Conservation (phyloP, 2,329 filamentous ascomycete genomes). For the Xylariales sp. region DNA sequence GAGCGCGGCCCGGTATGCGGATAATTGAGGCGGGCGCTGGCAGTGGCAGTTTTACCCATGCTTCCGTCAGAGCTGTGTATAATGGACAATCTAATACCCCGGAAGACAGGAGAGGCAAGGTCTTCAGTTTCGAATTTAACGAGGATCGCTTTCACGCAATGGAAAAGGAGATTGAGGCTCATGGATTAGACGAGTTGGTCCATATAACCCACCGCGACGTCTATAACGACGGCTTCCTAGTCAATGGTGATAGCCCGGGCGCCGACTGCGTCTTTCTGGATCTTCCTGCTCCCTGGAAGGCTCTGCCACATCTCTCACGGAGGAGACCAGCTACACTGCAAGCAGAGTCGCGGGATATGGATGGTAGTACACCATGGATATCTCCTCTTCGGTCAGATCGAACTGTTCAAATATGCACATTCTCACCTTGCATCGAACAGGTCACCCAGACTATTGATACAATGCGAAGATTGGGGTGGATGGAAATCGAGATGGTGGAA, state of each 20-base stretch:
- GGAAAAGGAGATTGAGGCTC: slow-evolving; percentile 62
- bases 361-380: slow-evolving; percentile 34
- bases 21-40: slow-evolving; percentile 79
- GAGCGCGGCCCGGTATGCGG: slow-evolving; percentile 65
- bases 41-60: slow-evolving; percentile 81
- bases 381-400: slow-evolving; percentile 67
- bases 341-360: slow-evolving; percentile 16
- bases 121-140: slow-evolving; percentile 82
- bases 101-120: slow-evolving; percentile 53
- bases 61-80: slow-evolving; percentile 70
- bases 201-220: slow-evolving; percentile 75
- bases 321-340: slow-evolving; percentile 27
- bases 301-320: slow-evolving; percentile 69
- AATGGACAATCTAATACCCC: slow-evolving; percentile 57
- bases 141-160: slow-evolving; percentile 66
- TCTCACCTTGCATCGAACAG: slow-evolving; percentile 96
- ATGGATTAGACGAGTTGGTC: slow-evolving; percentile 62
- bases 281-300: slow-evolving; percentile 76
- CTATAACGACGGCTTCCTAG: slow-evolving; percentile 67
- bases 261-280: slow-evolving; percentile 75
- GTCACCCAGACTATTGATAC: slow-evolving; percentile 79
- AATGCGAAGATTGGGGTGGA: slow-evolving; percentile 79
- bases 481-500: slow-evolving; percentile 91
- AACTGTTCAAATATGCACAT: slow-evolving; percentile 80
- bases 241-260: slow-evolving; percentile 53